Evolutionary conservation across 345 rosid genomes (phyloP), one percentile per base, ranked within the genome.

Genomic region (Brassica carinata): DNA sequence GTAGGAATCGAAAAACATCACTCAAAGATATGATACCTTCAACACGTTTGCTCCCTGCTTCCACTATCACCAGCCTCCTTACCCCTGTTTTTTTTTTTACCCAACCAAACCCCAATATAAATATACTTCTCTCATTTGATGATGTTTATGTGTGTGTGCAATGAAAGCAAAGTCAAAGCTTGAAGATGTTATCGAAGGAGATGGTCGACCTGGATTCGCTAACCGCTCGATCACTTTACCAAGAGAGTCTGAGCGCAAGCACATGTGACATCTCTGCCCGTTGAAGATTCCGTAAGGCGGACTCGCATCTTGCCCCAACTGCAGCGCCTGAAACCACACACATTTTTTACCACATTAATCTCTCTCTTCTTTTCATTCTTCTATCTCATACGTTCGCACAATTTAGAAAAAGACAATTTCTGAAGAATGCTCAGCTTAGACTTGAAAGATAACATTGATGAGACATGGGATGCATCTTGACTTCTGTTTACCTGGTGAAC

Each of bases 1-100:
- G 90, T 79, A 92, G 86, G 83, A 87, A 90, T 69, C 77, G 85
- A 83, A 90, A 89, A 67, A 92, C 86, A 78, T 92, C 96, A 63
- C 92, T 88, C 77, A 92, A 62, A 13, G 97, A 88, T 64, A 92
- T 85, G 40, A 90, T 86, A 75, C 96, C 97, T 89, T 92, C 90
- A 5, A 92, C 97, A 10, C 97, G 97, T 84, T 87, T 92, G 90
- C 92, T 92, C 58, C 97, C 97, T 31, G 92, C 90, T 81, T 92
- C 97, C 83, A 92, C 97, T 48, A 90, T 85, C 72, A 92, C 84
- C 55, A 92, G 83, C 75, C 97, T 85, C 84, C 97, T 84, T 40
- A 88, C 90, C 72, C 93, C 94, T 92, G 84, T 51, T 51, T 9
- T 43, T 43, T 43, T 43, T 43, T 10, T 14, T n/a, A 51, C 17